These are phyloP conservation scores for Tolypocladium paradoxum DNA, from an alignment of 2,329 filamentous ascomycete species.

Conservation along the genomic window DNA sequence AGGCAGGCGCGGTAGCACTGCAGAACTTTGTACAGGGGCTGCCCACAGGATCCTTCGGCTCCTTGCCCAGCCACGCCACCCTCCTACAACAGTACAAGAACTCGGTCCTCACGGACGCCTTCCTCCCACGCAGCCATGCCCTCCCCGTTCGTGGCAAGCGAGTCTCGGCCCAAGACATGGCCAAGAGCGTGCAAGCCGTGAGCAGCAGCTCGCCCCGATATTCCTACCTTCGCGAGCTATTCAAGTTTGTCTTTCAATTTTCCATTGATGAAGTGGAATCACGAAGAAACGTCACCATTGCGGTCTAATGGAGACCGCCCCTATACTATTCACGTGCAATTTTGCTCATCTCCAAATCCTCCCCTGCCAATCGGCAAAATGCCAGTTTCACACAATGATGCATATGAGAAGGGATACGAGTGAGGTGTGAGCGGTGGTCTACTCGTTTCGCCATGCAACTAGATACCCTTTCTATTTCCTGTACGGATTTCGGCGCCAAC, in stretches of 20 bases:
- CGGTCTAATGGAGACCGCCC: slow-evolving; percentile 28
- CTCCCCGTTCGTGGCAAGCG: slow-evolving; percentile 45
- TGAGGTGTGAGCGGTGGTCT: background rate
- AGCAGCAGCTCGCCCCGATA: slow-evolving; percentile 56
- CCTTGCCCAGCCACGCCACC: slow-evolving; percentile 55
- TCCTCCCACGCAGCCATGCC: slow-evolving; percentile 29
- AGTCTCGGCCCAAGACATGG: slow-evolving; percentile 63
- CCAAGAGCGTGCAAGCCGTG: slow-evolving; percentile 70
- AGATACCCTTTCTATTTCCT: slow-evolving; percentile 14
- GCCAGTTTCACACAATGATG: background rate
- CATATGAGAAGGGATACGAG: background rate
- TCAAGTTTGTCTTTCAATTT: slow-evolving; percentile 75
- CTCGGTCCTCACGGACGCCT: slow-evolving; percentile 62
- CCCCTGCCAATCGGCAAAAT: background rate
- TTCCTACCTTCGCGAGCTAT: slow-evolving; percentile 71
- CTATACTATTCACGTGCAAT: background rate
- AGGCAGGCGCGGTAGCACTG: slow-evolving; percentile 41
- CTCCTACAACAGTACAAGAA: slow-evolving; percentile 73
- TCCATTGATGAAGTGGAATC: slow-evolving; percentile 65
- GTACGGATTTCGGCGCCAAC: background rate
- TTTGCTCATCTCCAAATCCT: background rate
- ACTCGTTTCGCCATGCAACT: slow-evolving; percentile 14
- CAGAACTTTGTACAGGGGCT: slow-evolving; percentile 68
- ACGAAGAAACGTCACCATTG: slow-evolving; percentile 54
- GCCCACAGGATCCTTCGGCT: slow-evolving; percentile 68